A percentile compares a stretch with the other conserved stretches of the same genome.
Conservation (phyloP, 305 asterid genomes). For the Salvia sclarea region DNA sequence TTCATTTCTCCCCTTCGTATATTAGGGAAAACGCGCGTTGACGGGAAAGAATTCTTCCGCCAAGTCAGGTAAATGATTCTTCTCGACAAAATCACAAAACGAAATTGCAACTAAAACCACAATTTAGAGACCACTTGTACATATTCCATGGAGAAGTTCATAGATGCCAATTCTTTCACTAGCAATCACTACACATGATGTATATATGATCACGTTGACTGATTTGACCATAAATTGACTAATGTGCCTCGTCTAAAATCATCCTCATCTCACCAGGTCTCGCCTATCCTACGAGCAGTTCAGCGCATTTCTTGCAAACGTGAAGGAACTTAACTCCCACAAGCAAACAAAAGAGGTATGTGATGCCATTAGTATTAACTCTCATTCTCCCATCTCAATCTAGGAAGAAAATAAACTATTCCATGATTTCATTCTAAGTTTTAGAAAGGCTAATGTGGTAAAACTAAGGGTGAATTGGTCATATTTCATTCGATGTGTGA, state of each 20-base stretch:
- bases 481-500: no score
- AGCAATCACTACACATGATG: neutral
- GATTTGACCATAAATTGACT: slow-evolving; percentile 6
- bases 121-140: neutral
- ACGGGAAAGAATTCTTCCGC: slow-evolving; percentile 97
- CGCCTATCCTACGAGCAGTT: slow-evolving; percentile 90
- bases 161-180: neutral
- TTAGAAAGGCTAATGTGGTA: neutral
- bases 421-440: neutral
- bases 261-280: slow-evolving; percentile 43
- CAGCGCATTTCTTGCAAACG: slow-evolving; percentile 84
- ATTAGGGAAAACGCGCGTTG: slow-evolving; percentile 89
- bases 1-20: neutral
- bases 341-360: slow-evolving; percentile 90
- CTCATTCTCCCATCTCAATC: neutral
- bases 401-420: neutral
- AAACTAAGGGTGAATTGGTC: neutral
- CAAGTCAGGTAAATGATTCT: slow-evolving; percentile 98
- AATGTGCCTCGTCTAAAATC: slow-evolving; percentile 8
- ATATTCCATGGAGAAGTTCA: neutral
- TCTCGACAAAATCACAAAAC: neutral
- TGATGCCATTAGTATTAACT: neutral
- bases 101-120: neutral
- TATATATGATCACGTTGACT: neutral
- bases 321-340: slow-evolving; percentile 91